Evolutionary conservation across 805 yeast species (phyloP).

Genomic region (Phaffomyces antillensis): DNA sequence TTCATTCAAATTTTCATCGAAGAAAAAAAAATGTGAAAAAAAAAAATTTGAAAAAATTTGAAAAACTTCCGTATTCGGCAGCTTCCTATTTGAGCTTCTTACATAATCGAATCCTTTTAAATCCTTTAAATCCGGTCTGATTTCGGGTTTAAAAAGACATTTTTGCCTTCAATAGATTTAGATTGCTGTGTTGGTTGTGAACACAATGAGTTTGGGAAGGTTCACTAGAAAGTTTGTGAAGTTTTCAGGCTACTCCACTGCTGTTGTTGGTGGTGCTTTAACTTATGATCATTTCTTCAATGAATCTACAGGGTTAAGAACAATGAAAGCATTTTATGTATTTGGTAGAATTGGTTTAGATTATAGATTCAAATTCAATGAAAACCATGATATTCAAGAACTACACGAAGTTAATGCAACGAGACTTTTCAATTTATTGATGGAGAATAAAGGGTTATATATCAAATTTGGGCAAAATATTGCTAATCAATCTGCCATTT

Average conservation of each 20-base stretch:
- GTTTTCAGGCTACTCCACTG: constrained; percentile 3
- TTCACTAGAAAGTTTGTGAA: not conserved
- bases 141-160: not conserved
- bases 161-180: too few relatives aligned
- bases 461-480: constrained; percentile 75
- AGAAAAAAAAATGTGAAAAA: not conserved
- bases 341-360: constrained; percentile 49
- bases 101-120: not conserved
- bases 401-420: constrained; percentile 56
- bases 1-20: constrained; percentile 1
- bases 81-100: not conserved
- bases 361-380: constrained; percentile 48
- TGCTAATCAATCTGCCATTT: constrained; percentile 64
- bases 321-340: constrained; percentile 42
- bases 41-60: not conserved
- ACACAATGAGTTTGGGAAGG: too few relatives aligned
- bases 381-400: constrained; percentile 38
- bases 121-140: not conserved
- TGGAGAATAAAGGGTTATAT: constrained; percentile 51
- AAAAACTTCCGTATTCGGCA: not conserved
- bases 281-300: constrained; percentile 32
- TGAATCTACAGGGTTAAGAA: constrained; percentile 46
- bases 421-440: constrained; percentile 37
- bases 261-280: constrained; percentile 15
- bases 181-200: too few relatives aligned